phyloP scores from a whole-genome alignment of 768 basidiomycete genomes.

The Hysterangium stoloniferum region DNA sequence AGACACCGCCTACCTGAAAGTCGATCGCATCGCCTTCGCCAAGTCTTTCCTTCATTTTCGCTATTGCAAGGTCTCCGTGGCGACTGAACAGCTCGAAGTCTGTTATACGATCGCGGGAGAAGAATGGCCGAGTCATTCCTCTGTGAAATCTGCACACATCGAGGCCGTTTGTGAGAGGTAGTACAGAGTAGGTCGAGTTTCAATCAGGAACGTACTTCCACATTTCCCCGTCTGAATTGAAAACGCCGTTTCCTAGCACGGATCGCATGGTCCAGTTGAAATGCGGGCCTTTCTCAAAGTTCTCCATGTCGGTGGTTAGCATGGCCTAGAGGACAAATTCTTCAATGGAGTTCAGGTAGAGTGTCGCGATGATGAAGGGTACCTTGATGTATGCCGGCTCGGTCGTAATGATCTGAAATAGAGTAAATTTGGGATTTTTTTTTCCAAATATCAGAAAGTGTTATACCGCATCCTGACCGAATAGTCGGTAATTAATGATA shows the following conservation, averaged over 20 bases:
- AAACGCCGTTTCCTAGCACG: conserved; percentile 31
- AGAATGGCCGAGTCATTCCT: conserved; percentile 58
- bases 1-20: conserved; percentile 37
- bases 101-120: conserved; percentile 49
- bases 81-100: conserved; percentile 57
- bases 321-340: conserved; percentile 23
- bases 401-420: neutral
- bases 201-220: conserved; percentile 29
- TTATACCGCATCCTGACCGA: conserved; percentile 3
- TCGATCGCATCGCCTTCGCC: conserved; percentile 46
- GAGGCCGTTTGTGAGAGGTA: neutral
- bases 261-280: conserved; percentile 20
- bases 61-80: conserved; percentile 40
- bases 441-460: neutral
- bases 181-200: neutral
- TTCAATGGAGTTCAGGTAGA: neutral
- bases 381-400: conserved; percentile 2
- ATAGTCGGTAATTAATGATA: conserved; percentile 22
- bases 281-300: conserved; percentile 36
- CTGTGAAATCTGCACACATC: conserved; percentile 42
- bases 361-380: too few relatives aligned
- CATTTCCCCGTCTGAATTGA: conserved; percentile 33
- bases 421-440: conserved; percentile 38
- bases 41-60: conserved; percentile 40
- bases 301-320: conserved; percentile 35